These are phyloP conservation scores for Zygoascus ofunaensis DNA, from an alignment of 805 yeast species.

Conservation along the genomic window DNA sequence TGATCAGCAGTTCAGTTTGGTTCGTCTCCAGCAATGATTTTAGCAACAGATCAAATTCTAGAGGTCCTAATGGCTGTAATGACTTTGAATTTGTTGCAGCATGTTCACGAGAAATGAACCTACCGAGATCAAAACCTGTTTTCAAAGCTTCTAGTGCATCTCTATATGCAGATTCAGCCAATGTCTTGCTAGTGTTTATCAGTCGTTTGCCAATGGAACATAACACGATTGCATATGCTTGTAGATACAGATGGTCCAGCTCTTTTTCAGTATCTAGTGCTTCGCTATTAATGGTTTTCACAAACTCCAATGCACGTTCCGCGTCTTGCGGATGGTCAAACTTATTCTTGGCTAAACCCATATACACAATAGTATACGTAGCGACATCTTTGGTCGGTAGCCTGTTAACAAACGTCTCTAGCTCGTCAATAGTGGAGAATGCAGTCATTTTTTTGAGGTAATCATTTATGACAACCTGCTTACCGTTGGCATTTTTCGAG, in stretches of 20 bases:
- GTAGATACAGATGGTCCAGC: background rate
- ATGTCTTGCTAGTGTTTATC: background rate
- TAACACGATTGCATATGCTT: background rate
- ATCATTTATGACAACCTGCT: background rate
- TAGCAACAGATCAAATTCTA: background rate
- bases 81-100: background rate
- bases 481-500: background rate
- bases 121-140: background rate
- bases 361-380: conserved; percentile 3
- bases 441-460: background rate
- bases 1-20: background rate
- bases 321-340: background rate
- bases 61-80: background rate
- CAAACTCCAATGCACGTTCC: background rate
- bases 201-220: background rate
- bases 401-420: background rate
- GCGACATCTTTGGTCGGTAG: background rate
- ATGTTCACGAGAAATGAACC: background rate
- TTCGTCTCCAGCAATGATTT: background rate
- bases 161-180: background rate
- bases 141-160: background rate
- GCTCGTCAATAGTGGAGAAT: background rate
- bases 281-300: background rate
- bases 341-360: background rate
- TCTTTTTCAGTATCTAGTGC: background rate